These are phyloP conservation scores for Cercospora canescens DNA, from an alignment of 2,329 filamentous ascomycete species.

Conservation along the genomic window DNA sequence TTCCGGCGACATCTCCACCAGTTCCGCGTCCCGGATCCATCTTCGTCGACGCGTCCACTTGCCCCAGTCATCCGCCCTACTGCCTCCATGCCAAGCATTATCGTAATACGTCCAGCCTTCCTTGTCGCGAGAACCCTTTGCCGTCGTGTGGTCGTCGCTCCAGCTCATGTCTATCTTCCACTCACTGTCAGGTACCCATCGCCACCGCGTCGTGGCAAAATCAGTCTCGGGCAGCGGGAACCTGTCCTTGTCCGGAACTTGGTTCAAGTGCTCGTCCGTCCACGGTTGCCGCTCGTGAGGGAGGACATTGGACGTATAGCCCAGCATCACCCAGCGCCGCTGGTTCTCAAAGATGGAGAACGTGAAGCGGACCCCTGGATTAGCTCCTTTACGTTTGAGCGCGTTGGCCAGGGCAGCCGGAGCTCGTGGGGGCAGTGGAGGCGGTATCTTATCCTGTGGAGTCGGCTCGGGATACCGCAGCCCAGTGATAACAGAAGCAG, in stretches of 20 bases:
- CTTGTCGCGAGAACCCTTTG: conserved; percentile 47
- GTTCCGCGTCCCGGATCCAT: conserved; percentile 94
- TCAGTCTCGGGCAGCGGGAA: conserved; percentile 69
- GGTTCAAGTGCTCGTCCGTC: conserved; percentile 94
- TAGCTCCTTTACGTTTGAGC: conserved; percentile 45
- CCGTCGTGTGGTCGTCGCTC: conserved; percentile 45
- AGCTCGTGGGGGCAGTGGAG: conserved; percentile 20
- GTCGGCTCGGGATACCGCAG: conserved; percentile 62
- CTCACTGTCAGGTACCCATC: conserved; percentile 81
- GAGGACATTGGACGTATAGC: conserved; percentile 90
- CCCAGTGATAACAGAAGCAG: conserved; percentile 75
- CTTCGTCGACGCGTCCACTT: conserved; percentile 90
- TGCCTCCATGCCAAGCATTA: conserved; percentile 94
- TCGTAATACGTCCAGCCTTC: conserved; percentile 98
- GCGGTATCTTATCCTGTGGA: conserved; percentile 34
- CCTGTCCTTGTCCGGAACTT: conserved; percentile 71
- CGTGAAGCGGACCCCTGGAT: conserved; percentile 85
- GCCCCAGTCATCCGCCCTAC: conserved; percentile 88
- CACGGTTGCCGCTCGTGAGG: conserved; percentile 86
- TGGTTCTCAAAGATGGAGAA: conserved; percentile 98
- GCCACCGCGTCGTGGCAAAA: conserved; percentile 63
- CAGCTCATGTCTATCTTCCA: conserved; percentile 81
- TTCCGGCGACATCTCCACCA: conserved; percentile 66
- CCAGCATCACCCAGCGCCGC: conserved; percentile 88
- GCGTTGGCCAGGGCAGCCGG: conserved; percentile 27